These are phyloP conservation scores for Oryza meyeriana DNA, from an alignment of 176 grass and related monocot species.

Conservation along the genomic window DNA sequence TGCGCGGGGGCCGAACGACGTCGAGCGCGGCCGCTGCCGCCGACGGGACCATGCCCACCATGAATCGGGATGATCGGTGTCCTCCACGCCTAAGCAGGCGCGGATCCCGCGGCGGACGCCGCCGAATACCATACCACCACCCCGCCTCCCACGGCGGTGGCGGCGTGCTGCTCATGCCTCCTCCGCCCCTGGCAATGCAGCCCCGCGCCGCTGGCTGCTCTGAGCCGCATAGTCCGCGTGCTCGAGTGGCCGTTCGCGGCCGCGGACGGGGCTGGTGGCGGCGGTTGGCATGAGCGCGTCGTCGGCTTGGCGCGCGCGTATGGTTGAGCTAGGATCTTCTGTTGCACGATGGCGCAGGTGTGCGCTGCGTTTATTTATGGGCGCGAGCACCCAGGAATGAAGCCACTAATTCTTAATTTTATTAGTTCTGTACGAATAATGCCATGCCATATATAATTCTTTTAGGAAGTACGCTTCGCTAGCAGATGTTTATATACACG, in stretches of 20 bases:
- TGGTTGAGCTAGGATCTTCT: too few relatives aligned
- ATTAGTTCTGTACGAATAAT: too few relatives aligned
- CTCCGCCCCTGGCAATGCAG: neutral
- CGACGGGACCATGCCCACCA: too few relatives aligned
- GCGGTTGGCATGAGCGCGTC: neutral
- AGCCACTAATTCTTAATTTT: too few relatives aligned
- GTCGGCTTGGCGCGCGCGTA: neutral
- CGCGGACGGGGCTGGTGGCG: neutral
- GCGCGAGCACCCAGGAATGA: too few relatives aligned
- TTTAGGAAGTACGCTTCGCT: too few relatives aligned
- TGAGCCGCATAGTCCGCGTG: neutral
- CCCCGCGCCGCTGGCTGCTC: neutral
- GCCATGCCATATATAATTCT: too few relatives aligned
- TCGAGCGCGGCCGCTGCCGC: too few relatives aligned
- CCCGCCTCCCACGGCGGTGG: too few relatives aligned
- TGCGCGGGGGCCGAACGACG: neutral
- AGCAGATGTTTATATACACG: too few relatives aligned
- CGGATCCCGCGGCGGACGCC: constrained; percentile 7
- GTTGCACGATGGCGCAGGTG: neutral
- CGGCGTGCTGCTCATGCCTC: neutral
- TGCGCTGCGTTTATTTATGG: too few relatives aligned
- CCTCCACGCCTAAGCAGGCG: constrained; percentile 46
- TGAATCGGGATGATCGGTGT: constrained; percentile 31
- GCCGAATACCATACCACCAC: neutral
- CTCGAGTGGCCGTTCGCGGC: neutral